These are phyloP conservation scores for Simplicillium sp. DNA, from an alignment of 2,329 filamentous ascomycete species.

Conservation along the genomic window DNA sequence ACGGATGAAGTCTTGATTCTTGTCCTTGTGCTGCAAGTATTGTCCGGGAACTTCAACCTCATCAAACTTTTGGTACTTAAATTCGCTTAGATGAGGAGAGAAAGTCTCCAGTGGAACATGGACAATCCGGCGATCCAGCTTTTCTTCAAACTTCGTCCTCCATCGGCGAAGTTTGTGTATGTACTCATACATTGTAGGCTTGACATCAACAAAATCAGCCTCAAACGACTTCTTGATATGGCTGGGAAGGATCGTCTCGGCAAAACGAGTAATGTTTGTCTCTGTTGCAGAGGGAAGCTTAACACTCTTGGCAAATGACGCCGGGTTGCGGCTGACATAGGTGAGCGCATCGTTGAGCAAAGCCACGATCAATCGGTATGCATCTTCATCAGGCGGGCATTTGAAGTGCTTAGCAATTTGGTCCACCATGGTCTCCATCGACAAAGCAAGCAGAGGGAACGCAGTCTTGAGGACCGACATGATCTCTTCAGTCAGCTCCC, in stretches of 20 bases:
- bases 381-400: conserved; percentile 95
- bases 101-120: conserved; percentile 72
- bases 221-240: conserved; percentile 97
- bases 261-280: conserved; percentile 92
- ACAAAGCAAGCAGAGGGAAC: conserved; percentile 87
- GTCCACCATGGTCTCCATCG: conserved; percentile 99
- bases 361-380: conserved; percentile 94
- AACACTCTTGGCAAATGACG: conserved; percentile 79
- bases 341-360: conserved; percentile 90
- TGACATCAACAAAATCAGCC: conserved; percentile 89
- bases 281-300: conserved; percentile 87
- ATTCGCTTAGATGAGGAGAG: conserved; percentile 88
- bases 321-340: conserved; percentile 81
- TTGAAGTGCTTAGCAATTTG: conserved; percentile 99
- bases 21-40: conserved; percentile 94
- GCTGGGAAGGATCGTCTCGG: conserved; percentile 86
- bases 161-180: conserved; percentile 93
- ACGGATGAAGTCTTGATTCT: conserved; percentile 96
- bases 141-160: conserved; percentile 97
- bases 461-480: conserved; percentile 93
- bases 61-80: conserved; percentile 95
- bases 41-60: conserved; percentile 97
- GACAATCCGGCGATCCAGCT: conserved; percentile 74
- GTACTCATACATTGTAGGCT: conserved; percentile 97
- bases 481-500: conserved; percentile 95